Percentiles rank a stretch among this genome's conserved stretches.
These are phyloP conservation scores for button mushroom (Agaricus bisporus) DNA, from an alignment of 768 basidiomycete genomes.

Conservation along the genomic window DNA sequence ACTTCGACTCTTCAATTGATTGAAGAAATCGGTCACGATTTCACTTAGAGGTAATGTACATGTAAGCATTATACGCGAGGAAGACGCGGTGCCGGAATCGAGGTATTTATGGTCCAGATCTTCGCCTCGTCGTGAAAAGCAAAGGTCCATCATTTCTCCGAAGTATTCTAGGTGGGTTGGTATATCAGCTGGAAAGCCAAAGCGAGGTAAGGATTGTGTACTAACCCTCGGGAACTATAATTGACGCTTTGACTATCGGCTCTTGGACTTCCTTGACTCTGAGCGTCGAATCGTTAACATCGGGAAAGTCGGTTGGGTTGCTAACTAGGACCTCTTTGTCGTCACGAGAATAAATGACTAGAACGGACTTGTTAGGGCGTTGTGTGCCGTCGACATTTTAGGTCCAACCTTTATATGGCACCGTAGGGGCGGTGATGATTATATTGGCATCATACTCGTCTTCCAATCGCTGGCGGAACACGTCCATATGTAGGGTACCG, in stretches of 20 bases:
- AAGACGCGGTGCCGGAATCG: slow-evolving; percentile 45
- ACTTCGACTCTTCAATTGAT: slow-evolving; percentile 87
- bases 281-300: slow-evolving; percentile 53
- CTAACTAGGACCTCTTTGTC: slow-evolving; percentile 57
- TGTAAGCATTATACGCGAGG: slow-evolving; percentile 72
- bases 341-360: slow-evolving; percentile 67
- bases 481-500: slow-evolving; percentile 95
- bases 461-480: slow-evolving; percentile 91
- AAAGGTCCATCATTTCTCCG: slow-evolving; percentile 95
- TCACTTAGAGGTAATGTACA: slow-evolving; percentile 86
- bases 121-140: slow-evolving; percentile 78
- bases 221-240: slow-evolving; percentile 88
- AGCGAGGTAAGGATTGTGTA: background rate
- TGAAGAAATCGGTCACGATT: slow-evolving; percentile 94
- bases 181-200: background rate
- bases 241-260: slow-evolving; percentile 88
- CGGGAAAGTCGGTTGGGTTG: slow-evolving; percentile 96
- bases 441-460: slow-evolving; percentile 95
- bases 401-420: slow-evolving; percentile 77
- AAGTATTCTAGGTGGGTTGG: slow-evolving; percentile 60
- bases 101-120: slow-evolving; percentile 82
- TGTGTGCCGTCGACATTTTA: background rate
- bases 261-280: slow-evolving; percentile 80
- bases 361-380: background rate
- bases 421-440: slow-evolving; percentile 93